A percentile compares a stretch with the other conserved stretches of the same genome.
Conservation (phyloP, 2,329 filamentous ascomycete species). For the Biscogniauxia marginata region DNA sequence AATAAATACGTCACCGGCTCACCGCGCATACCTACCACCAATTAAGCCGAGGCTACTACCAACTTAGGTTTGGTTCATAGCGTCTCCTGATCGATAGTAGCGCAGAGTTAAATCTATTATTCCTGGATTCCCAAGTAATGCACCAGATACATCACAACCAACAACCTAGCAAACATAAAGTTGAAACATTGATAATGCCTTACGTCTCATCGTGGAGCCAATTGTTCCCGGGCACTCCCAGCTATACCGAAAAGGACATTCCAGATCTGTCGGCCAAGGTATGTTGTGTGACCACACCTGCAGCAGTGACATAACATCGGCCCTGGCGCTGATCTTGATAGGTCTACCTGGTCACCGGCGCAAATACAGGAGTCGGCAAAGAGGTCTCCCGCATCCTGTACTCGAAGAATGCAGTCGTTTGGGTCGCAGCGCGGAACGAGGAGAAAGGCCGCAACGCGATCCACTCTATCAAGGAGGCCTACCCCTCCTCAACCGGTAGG, state of each 20-base stretch:
- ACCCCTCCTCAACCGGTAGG: conserved; percentile 20
- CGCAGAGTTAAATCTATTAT: not conserved
- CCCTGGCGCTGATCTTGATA: conserved; percentile 1
- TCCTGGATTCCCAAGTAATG: not conserved
- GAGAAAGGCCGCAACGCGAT: conserved; percentile 23
- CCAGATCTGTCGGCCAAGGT: conserved; percentile 20
- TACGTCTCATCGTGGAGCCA: not conserved
- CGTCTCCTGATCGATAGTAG: not conserved
- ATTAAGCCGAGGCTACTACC: not conserved
- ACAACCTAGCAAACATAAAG: too few relatives aligned
- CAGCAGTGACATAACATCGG: too few relatives aligned
- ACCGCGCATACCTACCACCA: too few relatives aligned
- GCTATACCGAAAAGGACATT: not conserved
- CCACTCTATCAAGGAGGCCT: conserved; percentile 20
- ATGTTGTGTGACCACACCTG: not conserved
- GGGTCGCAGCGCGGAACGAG: conserved; percentile 19
- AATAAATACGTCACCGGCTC: too few relatives aligned
- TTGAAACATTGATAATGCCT: not conserved
- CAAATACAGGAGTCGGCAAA: conserved; percentile 26
- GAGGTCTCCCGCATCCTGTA: conserved; percentile 22
- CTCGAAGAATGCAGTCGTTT: conserved; percentile 26
- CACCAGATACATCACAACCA: too few relatives aligned
- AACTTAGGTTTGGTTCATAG: not conserved
- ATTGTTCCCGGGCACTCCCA: not conserved
- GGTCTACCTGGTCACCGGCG: conserved; percentile 27